phyloP scores from a whole-genome alignment of 129 eudicot species.

The Artemisia argyi region DNA sequence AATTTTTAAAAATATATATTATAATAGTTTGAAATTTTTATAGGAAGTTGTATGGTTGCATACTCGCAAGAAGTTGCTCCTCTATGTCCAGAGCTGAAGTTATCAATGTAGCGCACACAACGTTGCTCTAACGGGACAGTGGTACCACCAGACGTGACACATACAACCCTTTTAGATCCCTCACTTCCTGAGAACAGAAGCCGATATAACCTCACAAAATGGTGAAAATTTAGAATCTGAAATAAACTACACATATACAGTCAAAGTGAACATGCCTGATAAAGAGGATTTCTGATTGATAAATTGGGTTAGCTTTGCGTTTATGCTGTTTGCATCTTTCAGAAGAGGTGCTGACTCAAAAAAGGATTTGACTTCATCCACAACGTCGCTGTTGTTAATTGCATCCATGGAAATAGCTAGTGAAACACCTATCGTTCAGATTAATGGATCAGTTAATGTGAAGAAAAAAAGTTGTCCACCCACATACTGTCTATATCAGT shows the following conservation, averaged over 20 bases:
- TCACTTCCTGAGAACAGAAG: slow-evolving; percentile 41
- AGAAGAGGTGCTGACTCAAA: slow-evolving; percentile 80
- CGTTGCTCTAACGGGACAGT: slow-evolving; percentile 95
- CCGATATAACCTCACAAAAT: neutral
- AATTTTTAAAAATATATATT: slow-evolving; percentile 2
- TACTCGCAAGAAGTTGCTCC: slow-evolving; percentile 99
- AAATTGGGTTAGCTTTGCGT: slow-evolving; percentile 51
- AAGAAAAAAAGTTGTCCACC: neutral
- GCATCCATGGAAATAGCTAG: slow-evolving; percentile 42
- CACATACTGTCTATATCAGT: neutral
- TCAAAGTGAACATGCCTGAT: slow-evolving; percentile 47
- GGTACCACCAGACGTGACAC: slow-evolving; percentile 97
- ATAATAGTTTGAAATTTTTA: neutral
- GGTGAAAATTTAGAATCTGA: neutral
- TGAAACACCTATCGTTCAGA: slow-evolving; percentile 5
- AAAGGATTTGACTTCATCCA: slow-evolving; percentile 56
- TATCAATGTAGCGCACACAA: slow-evolving; percentile 97
- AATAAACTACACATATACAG: neutral
- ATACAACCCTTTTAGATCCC: slow-evolving; percentile 63
- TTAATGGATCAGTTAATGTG: neutral
- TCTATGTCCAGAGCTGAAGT: slow-evolving; percentile 97
- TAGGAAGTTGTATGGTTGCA: slow-evolving; percentile 1
- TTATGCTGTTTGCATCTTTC: slow-evolving; percentile 50
- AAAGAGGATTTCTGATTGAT: slow-evolving; percentile 40
- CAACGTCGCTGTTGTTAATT: slow-evolving; percentile 23